Evolutionary conservation across 305 asterid genomes (phyloP), one percentile per base, ranked within the genome.

Genomic region (Caryopteris hybrid): DNA sequence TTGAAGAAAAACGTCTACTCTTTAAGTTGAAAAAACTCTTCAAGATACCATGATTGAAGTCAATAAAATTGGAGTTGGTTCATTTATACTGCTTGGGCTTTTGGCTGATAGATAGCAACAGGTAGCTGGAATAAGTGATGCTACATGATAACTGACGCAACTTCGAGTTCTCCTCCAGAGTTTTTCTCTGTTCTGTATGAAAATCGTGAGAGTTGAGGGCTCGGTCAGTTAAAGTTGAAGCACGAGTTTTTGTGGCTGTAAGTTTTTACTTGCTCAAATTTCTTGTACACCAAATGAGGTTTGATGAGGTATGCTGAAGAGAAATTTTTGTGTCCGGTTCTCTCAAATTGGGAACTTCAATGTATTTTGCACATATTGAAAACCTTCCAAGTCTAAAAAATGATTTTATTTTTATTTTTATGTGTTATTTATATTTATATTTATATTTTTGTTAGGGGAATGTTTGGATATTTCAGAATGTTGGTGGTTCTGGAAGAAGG

Each of bases 11-110:
- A 84, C 79, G 69, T 66, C 86, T 91, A 36, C 84, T 91, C 17
- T 86, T 85, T 57, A 94, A 78, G 78, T 70, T 94, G 84, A 94
- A 94, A 74, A 82, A 56, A 34, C 78, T 94, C 68, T 91, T 94
- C 79, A 84, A 83, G 85, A 94, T 94, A 62, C 93, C 74, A 18
- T 92, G 76, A 36, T 8, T 10, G 12, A 88, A 51, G 45, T 67
- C 14, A 11, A 29, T 20, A 6, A 18, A 46, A 16, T 10, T 63
- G 36, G 51, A 33, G 41, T 36, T 22, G 5, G 5, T 57, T 3
- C 8, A 16, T 42, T 2, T 8, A 36, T 53, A 18, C 33, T 21
- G 65, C 29, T 59, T 43, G 61, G 51, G 41, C 36, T 48, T 68
- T 56, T 62, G 43, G 80, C 60, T 21, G 45, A 16, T 34, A 36